Base-by-base conservation (phyloP, 2,329 filamentous ascomycete species). In the Juglanconis oblonga region DNA sequence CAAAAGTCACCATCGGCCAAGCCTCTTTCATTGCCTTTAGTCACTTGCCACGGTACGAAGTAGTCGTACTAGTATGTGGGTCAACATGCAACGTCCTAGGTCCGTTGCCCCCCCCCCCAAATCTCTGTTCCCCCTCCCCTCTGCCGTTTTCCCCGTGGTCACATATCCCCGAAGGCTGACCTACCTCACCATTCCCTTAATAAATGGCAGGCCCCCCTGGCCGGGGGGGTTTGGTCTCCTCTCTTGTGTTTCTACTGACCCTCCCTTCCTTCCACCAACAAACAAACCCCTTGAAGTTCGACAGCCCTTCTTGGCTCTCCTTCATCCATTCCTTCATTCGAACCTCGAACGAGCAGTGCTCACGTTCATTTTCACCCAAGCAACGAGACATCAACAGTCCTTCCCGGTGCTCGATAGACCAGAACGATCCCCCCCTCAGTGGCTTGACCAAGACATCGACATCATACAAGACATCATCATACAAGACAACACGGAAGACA, bases 281-380 rank as follows among this genome's bases (percentile, higher is more conserved):
- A 52, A 52, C 57, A 52, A 40, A 40, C 35, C 47, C 52, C 48
- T 52, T 29, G 42, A 60, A 38, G 40, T 44, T 10, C 17, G 40
- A 17, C 44, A 47, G 14, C 42, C 47, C 32, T 8, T 24, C 32
- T 47, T 24, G 52, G 52, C 40, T 47, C 29, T 48, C 35, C 53
- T 56, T 60, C 57, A 57, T 57, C 51, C 57, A 57, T 62, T 62
- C 57, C 36, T 62, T 62, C 49, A 40, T 57, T 31, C n/a, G 13
- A 62, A 51, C 17, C 29, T 7, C 38, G 32, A 40, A n/a, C 44
- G 57, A 62, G 60, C 60, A 62, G 60, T 62, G 60, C 60, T 62
- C 57, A 52, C 52, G 42, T 59, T 62, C 57, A 53, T 48, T 50
- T 59, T 53, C 54, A 24, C 24, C 24, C 24, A 24, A 24, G 40